A percentile compares a stretch with the other conserved stretches of the same genome.
phyloP scores from a whole-genome alignment of 257 asterid genomes.

The Ilex asprella region DNA sequence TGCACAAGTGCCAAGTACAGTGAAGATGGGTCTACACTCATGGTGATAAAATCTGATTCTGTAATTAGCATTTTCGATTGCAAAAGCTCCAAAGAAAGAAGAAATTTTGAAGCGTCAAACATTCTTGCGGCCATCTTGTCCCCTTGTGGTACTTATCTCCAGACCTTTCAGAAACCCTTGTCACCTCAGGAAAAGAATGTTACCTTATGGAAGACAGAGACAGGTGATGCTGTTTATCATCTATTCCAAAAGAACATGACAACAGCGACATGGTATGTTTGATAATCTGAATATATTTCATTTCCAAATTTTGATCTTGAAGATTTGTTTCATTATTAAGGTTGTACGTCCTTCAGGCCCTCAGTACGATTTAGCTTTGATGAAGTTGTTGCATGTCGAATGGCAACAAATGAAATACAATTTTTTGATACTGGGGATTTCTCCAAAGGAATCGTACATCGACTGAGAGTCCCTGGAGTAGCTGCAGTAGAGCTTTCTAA shows the following conservation, averaged over 20 bases:
- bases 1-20: constrained; percentile 67
- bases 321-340: not conserved
- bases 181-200: constrained; percentile 80
- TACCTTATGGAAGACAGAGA: constrained; percentile 54
- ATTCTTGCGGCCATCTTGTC: constrained; percentile 84
- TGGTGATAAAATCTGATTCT: constrained; percentile 54
- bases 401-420: constrained; percentile 86
- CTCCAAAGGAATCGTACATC: constrained; percentile 58
- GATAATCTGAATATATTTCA: not conserved
- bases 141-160: constrained; percentile 76
- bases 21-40: constrained; percentile 82
- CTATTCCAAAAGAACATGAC: constrained; percentile 77
- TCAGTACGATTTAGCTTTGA: constrained; percentile 56
- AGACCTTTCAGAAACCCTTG: constrained; percentile 72
- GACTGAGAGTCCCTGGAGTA: constrained; percentile 84
- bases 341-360: constrained; percentile 52
- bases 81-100: constrained; percentile 49
- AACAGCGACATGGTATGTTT: constrained; percentile 64
- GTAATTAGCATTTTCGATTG: constrained; percentile 51
- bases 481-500: constrained; percentile 83
- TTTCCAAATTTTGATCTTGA: not conserved
- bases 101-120: constrained; percentile 53
- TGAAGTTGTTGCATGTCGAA: constrained; percentile 71
- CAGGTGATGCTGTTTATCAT: constrained; percentile 67
- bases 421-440: constrained; percentile 71